Evolutionary conservation across 495 filamentous ascomycete genomes (phyloP), one percentile per base, ranked within the genome.

Genomic region (Xylaria acuta): DNA sequence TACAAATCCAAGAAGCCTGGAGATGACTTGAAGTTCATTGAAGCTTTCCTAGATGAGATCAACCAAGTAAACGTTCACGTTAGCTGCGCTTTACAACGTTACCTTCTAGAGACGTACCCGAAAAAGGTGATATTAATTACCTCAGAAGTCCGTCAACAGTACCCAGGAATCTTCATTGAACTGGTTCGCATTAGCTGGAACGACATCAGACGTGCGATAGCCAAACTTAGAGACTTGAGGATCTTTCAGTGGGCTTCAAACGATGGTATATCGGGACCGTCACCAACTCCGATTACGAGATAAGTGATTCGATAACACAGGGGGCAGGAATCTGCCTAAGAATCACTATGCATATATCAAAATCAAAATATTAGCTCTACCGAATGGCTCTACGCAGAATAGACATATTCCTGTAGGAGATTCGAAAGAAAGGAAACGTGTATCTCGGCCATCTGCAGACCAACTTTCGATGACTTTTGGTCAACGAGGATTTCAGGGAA

Each of bases 11-110:
- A 56, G 25, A 41, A 47, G 16, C 70, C 70, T 11, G n/a, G 25
- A 16, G 40, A 60, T 41, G 51, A 72, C 5, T 3, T 16, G 16
- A 27, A 60, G 11, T 72, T 66, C 30, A 67, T 72, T 40, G 16
- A 40, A 53, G 8, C n/a, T 8, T 67, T 72, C 41, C 38, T 72
- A n/a, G 27, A 22, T 0, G 25, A 51, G 5, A 9, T 72, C 8
- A 51, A 16, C 30, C 16, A 51, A 25, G n/a, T 67, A 41, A 67
- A 72, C 25, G 2, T 72, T 0, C 70, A 72, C 30, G 41, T 41
- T 16, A 72, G 70, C 41, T 67, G 70, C n/a, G 38, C 53, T 38
- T 36, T 72, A 3, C 70, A 72, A 56, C 63, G 70, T 30, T 38
- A 60, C 9, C 59, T 72, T 20, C 70, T 72, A 0, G 27, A 59